Base-by-base conservation (phyloP, 176 grass and related monocot species). In the Ananas comosus region DNA sequence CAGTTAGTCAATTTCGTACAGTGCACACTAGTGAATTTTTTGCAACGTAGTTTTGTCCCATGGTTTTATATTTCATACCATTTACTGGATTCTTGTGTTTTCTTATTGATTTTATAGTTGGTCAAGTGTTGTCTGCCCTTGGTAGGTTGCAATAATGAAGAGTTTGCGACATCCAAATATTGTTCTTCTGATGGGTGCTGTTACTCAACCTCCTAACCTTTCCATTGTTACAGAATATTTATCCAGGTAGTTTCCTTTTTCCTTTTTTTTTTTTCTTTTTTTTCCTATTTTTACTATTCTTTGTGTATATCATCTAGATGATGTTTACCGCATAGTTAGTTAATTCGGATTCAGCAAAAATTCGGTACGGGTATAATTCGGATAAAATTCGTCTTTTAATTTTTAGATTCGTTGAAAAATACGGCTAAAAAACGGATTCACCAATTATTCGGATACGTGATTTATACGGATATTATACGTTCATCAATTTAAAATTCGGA, bases 171-270 rank as follows among this genome's bases (percentile, higher is more conserved):
- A 96, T 88, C 91, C 91, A 74, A 96, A 96, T 73, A 91, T 91
- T 74, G 88, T 96, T 81, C 88, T 96, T 81, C 76, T 96, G 73
- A 96, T 96, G 85, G 91, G 91, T 64, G 91, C 91, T 96, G 91
- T 96, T 76, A 91, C 91, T 51, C 77, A 91, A 52, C 88, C 77
- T 50, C 85, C 82, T 50, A 81, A 88, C 49, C 77, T 96, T 69
- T 91, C 91, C 51, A 96, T 91, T 56, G 85, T 96, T 28, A 96
- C 85, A 1, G 91, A 96, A 85, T 91, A 91, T 73, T 70, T 96
- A 51, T 88, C 88, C 69, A 91, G 88, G 91, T 96, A 18, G 25
- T 52, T 13, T 23, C 11, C 27, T 63, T 64, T 51, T 65, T 82
- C 73, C 75, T 51, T 75, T 9, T n/a, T 51, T 53, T 65, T 70